Conservation (phyloP, 2,329 filamentous ascomycete species). For the Pyricularia sp. region DNA sequence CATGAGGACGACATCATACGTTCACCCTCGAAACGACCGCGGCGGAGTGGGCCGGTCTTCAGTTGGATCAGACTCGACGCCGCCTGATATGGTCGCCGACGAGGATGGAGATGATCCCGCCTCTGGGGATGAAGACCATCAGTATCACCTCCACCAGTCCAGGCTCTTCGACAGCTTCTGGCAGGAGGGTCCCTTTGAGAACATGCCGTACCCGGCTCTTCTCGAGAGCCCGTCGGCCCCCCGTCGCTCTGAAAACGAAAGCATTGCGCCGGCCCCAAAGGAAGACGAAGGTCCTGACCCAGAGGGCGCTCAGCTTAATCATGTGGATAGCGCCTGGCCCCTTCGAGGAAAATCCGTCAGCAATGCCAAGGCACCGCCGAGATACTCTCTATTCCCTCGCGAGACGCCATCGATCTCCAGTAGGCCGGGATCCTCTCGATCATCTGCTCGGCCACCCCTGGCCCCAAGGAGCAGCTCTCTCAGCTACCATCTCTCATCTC, state of each 20-base stretch:
- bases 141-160: constrained; percentile 3
- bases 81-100: constrained; percentile 1
- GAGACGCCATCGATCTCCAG: not conserved
- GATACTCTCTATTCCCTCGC: constrained; percentile 2
- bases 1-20: not conserved
- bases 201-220: constrained; percentile 2
- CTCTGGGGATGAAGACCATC: constrained; percentile 1
- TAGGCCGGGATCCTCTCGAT: not conserved
- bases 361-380: not conserved
- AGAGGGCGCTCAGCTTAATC: not conserved
- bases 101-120: not conserved
- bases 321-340: not conserved
- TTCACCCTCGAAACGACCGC: constrained; percentile 1
- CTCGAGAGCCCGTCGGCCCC: constrained; percentile 1
- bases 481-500: not conserved
- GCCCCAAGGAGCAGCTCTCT: not conserved
- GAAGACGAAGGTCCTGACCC: not conserved
- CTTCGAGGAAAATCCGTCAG: not conserved
- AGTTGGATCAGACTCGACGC: constrained; percentile 2
- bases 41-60: not conserved
- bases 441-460: not conserved
- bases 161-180: constrained; percentile 2
- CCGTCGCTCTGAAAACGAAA: not conserved
- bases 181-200: constrained; percentile 2
- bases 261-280: not conserved